These are phyloP conservation scores for Diaporthe sp. DNA, from an alignment of 2,329 filamentous ascomycete species.

Conservation along the genomic window DNA sequence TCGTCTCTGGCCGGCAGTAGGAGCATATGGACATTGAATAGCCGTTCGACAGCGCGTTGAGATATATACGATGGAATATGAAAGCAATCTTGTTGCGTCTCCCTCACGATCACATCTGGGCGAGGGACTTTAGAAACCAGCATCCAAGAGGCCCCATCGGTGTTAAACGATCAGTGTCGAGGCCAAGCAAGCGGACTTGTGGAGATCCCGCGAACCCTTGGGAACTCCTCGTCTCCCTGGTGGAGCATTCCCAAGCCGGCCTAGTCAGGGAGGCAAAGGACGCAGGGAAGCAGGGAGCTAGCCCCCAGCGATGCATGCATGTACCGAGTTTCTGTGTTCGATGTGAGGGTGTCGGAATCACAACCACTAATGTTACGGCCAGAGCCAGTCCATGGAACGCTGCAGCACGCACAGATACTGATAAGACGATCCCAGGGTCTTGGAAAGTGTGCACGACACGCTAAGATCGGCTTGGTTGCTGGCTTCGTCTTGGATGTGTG, in stretches of 20 bases:
- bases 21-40: neutral
- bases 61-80: neutral
- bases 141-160: neutral
- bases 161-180: constrained; percentile 15
- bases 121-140: neutral
- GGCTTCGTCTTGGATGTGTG: constrained; percentile 13
- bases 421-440: constrained; percentile 11
- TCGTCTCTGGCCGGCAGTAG: constrained; percentile 6
- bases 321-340: neutral
- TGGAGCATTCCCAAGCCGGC: constrained; percentile 6
- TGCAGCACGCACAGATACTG: constrained; percentile 25
- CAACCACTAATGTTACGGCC: constrained; percentile 13
- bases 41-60: neutral
- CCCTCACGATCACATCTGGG: neutral
- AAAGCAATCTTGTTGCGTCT: neutral
- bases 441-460: constrained; percentile 5
- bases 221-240: constrained; percentile 13
- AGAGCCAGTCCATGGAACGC: neutral
- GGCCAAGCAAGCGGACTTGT: neutral
- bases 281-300: neutral
- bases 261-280: neutral
- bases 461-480: constrained; percentile 10
- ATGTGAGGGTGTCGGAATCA: neutral
- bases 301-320: neutral
- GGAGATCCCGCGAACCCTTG: constrained; percentile 1